Evolutionary conservation across 768 basidiomycete species (phyloP).

Genomic region (Russula earlei): DNA sequence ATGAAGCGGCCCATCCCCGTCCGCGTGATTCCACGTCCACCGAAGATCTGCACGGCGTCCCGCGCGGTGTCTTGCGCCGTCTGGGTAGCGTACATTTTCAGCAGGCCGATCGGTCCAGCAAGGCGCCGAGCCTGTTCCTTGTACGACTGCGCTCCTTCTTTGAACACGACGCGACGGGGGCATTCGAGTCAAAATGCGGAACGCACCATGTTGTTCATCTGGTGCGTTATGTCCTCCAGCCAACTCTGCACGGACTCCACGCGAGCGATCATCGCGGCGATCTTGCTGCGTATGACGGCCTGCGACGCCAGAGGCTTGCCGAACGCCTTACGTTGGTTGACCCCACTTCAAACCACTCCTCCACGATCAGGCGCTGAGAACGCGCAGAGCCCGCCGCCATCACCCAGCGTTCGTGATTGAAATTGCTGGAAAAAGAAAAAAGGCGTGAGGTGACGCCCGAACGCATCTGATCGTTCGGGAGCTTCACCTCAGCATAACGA

Average conservation of each 20-base stretch:
- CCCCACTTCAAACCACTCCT: constrained; percentile 91
- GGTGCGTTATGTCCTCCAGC: constrained; percentile 80
- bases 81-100: constrained; percentile 72
- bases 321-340: constrained; percentile 81
- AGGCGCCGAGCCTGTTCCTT: constrained; percentile 63
- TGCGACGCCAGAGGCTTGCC: constrained; percentile 79
- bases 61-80: constrained; percentile 71
- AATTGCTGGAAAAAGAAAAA: constrained; percentile 51
- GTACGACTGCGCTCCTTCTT: constrained; percentile 37
- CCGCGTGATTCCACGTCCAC: constrained; percentile 76
- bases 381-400: constrained; percentile 71
- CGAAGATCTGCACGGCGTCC: constrained; percentile 81
- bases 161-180: constrained; percentile 23
- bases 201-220: constrained; percentile 74
- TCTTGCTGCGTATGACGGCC: constrained; percentile 79
- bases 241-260: constrained; percentile 76
- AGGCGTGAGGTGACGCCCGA: background rate
- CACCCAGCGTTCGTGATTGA: constrained; percentile 93
- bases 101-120: constrained; percentile 70
- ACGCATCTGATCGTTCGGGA: background rate
- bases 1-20: constrained; percentile 72
- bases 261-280: constrained; percentile 84
- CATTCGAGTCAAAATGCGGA: constrained; percentile 3
- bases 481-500: constrained; percentile 45
- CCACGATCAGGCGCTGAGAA: constrained; percentile 58